phyloP scores from a whole-genome alignment of 192 early-diverging fungal genomes.

The Umbelopsis sp. region DNA sequence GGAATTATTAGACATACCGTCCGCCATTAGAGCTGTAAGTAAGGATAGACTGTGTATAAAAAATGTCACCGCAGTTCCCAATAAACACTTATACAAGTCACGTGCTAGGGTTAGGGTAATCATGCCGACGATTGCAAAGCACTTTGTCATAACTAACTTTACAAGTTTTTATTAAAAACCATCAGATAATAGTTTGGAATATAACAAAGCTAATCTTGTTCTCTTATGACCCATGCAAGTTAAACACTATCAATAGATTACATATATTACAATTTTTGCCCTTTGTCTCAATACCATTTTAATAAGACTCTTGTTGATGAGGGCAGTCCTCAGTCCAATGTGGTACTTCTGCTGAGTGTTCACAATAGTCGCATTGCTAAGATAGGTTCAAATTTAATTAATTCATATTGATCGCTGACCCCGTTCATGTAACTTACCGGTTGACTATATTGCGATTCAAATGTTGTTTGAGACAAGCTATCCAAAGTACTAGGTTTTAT shows the following conservation, averaged over 20 bases:
- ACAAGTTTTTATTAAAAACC: too few relatives aligned
- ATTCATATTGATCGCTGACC: too few relatives aligned
- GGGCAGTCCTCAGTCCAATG: slow-evolving; percentile 16
- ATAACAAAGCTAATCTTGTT: too few relatives aligned
- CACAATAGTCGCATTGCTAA: slow-evolving; percentile 10
- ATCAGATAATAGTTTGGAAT: too few relatives aligned
- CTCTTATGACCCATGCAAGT: too few relatives aligned
- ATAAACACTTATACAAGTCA: slow-evolving; percentile 3
- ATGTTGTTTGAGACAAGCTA: neutral
- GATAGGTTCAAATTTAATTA: too few relatives aligned
- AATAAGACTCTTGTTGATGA: neutral
- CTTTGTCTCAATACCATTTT: neutral
- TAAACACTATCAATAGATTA: neutral
- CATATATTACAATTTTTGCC: neutral
- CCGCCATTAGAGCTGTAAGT: slow-evolving; percentile 5
- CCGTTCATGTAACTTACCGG: neutral
- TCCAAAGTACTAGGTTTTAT: neutral
- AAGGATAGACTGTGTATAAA: neutral
- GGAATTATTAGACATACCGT: neutral
- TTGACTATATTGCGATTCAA: neutral
- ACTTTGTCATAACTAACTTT: too few relatives aligned
- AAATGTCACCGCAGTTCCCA: neutral
- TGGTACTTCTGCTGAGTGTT: neutral
- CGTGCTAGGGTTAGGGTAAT: slow-evolving; percentile 13
- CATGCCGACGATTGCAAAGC: too few relatives aligned